These are phyloP conservation scores for Psilocybe azurescens DNA, from an alignment of 768 basidiomycete species.

Conservation along the genomic window DNA sequence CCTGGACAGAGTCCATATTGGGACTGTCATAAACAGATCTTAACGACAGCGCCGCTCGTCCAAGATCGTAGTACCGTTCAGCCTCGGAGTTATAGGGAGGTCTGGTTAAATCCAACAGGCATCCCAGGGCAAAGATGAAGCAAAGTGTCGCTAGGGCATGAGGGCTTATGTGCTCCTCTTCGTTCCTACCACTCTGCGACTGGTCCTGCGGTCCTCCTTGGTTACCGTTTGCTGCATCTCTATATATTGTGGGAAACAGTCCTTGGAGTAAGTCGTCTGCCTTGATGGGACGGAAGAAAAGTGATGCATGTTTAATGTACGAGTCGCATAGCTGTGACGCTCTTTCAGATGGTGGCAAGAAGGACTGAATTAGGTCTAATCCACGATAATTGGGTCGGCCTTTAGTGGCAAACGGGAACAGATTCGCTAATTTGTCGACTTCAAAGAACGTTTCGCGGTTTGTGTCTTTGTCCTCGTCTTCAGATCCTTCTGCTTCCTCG, in stretches of 20 bases:
- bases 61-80: conserved; percentile 63
- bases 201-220: not conserved
- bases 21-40: conserved; percentile 58
- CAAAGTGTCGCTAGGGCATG: conserved; percentile 61
- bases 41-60: conserved; percentile 58
- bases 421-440: conserved; percentile 41
- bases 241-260: conserved; percentile 46
- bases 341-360: conserved; percentile 50
- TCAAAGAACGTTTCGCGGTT: conserved; percentile 23
- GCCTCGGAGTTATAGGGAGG: conserved; percentile 62
- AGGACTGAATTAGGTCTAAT: conserved; percentile 40
- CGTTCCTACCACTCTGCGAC: conserved; percentile 1
- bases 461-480: conserved; percentile 22
- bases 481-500: conserved; percentile 36
- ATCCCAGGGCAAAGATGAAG: conserved; percentile 67
- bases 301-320: conserved; percentile 50
- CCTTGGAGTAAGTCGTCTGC: conserved; percentile 48
- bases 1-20: conserved; percentile 59
- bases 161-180: conserved; percentile 26
- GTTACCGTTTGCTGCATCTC: conserved; percentile 11
- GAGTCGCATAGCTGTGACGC: conserved; percentile 44
- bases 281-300: conserved; percentile 57
- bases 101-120: conserved; percentile 57
- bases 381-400: conserved; percentile 32
- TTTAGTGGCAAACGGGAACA: conserved; percentile 46